A percentile compares a stretch with the other conserved stretches of the same genome.
Conservation (phyloP, 352 stramenopile genomes). For the Globisporangium yorkense region DNA sequence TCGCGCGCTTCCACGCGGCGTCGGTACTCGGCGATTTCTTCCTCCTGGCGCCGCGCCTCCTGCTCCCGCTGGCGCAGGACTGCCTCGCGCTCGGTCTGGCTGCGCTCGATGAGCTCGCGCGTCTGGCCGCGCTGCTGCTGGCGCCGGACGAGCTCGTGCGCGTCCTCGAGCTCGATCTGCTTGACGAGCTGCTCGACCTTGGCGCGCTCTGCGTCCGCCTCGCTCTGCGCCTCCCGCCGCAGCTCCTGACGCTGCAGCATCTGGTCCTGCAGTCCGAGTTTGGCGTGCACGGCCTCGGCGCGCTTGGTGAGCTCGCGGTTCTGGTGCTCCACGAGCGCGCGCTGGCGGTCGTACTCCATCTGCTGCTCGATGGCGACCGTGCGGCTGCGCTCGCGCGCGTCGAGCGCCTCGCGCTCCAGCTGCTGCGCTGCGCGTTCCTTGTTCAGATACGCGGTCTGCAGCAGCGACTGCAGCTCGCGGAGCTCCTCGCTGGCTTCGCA, state of each 20-base stretch:
- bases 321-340: slow-evolving; percentile 64
- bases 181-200: slow-evolving; percentile 84
- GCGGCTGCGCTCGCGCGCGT: slow-evolving; percentile 60
- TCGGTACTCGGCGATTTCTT: slow-evolving; percentile 45
- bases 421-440: slow-evolving; percentile 90
- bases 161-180: slow-evolving; percentile 86
- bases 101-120: slow-evolving; percentile 49
- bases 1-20: slow-evolving; percentile 42
- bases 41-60: slow-evolving; percentile 30
- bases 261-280: slow-evolving; percentile 59
- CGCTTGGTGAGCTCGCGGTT: slow-evolving; percentile 48
- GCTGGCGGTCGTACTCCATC: slow-evolving; percentile 90
- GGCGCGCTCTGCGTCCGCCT: slow-evolving; percentile 67
- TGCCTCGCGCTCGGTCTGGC: slow-evolving; percentile 34
- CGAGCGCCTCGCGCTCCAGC: slow-evolving; percentile 78
- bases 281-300: slow-evolving; percentile 65
- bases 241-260: slow-evolving; percentile 68
- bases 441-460: slow-evolving; percentile 94
- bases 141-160: slow-evolving; percentile 54
- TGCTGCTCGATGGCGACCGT: slow-evolving; percentile 88
- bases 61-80: slow-evolving; percentile 20
- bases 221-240: slow-evolving; percentile 52
- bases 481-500: slow-evolving; percentile 89
- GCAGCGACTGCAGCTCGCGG: slow-evolving; percentile 80
- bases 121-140: slow-evolving; percentile 56